Percentiles rank a stretch among this genome's conserved stretches.
Conservation (phyloP, 2,329 filamentous ascomycete species). For the Penicillium sp. region DNA sequence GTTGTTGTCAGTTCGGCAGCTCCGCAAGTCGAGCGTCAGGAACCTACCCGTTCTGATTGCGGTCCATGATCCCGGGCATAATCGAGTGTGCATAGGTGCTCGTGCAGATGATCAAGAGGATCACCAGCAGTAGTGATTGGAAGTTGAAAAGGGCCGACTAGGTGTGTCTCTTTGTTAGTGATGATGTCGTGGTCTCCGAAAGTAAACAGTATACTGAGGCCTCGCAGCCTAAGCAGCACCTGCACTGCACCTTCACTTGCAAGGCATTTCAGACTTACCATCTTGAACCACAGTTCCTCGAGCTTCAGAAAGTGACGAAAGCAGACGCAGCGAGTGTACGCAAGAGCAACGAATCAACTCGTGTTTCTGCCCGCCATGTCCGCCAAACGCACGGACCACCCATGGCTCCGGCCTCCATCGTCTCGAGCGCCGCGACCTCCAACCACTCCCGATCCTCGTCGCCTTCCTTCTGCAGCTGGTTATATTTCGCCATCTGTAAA, state of each 20-base stretch:
- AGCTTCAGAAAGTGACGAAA: not conserved
- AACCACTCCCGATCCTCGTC: conserved; percentile 1
- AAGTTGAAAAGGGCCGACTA: conserved; percentile 99
- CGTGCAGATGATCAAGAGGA: conserved; percentile 93
- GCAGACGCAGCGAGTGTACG: not conserved
- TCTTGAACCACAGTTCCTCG: conserved; percentile 18
- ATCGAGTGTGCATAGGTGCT: conserved; percentile 89
- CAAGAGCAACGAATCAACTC: conserved; percentile 1
- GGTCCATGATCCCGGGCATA: conserved; percentile 83
- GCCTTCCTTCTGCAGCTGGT: not conserved
- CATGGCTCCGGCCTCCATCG: conserved; percentile 2
- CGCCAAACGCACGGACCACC: conserved; percentile 19
- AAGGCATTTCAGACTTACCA: conserved; percentile 24
- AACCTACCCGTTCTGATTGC: conserved; percentile 80
- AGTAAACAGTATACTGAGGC: conserved; percentile 3
- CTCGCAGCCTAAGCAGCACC: not conserved
- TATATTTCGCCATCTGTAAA: not conserved
- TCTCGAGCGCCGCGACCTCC: not conserved
- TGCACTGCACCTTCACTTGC: not conserved
- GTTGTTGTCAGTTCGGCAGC: conserved; percentile 2
- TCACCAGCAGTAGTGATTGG: conserved; percentile 88
- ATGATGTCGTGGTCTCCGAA: conserved; percentile 5
- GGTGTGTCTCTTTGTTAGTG: conserved; percentile 9
- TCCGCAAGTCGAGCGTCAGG: not conserved
- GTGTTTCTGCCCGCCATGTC: conserved; percentile 23